phyloP scores from a whole-genome alignment of 2,329 filamentous ascomycete genomes.

The Cytospora piceicola region DNA sequence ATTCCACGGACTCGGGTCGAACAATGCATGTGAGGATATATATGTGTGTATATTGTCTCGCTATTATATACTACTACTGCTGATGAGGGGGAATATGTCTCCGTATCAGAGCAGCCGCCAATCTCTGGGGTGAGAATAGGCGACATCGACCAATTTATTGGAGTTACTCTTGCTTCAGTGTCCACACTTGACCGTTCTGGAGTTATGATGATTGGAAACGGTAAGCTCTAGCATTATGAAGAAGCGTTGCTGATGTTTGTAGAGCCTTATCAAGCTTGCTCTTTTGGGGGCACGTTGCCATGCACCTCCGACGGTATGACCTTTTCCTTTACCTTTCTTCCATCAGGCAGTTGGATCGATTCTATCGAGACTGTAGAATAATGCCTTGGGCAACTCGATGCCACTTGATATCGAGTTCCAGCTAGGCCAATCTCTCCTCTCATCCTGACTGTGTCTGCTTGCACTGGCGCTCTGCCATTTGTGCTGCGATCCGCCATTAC shows the following conservation, averaged over 20 bases:
- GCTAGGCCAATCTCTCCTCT: neutral
- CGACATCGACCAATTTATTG: conserved; percentile 39
- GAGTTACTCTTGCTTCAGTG: conserved; percentile 67
- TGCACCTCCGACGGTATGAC: neutral
- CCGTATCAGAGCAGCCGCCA: conserved; percentile 38
- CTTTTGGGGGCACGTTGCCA: neutral
- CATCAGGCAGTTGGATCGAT: too few relatives aligned
- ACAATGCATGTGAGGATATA: neutral
- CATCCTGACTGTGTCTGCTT: neutral
- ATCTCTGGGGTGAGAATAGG: conserved; percentile 39
- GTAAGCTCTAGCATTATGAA: conserved; percentile 69
- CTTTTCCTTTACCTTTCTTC: conserved; percentile 6
- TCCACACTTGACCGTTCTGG: conserved; percentile 69
- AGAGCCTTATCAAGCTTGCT: neutral
- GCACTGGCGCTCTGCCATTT: neutral
- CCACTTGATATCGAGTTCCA: conserved; percentile 16
- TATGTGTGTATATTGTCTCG: neutral
- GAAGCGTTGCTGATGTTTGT: conserved; percentile 49
- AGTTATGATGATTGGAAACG: conserved; percentile 49
- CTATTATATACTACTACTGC: neutral
- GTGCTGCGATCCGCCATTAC: neutral
- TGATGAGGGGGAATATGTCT: conserved; percentile 38
- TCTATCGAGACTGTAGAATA: too few relatives aligned
- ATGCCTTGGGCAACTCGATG: neutral
- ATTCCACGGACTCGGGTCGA: conserved; percentile 14